Conservation (phyloP, 2,329 filamentous ascomycete genomes). For the Colletotrichum cereale region DNA sequence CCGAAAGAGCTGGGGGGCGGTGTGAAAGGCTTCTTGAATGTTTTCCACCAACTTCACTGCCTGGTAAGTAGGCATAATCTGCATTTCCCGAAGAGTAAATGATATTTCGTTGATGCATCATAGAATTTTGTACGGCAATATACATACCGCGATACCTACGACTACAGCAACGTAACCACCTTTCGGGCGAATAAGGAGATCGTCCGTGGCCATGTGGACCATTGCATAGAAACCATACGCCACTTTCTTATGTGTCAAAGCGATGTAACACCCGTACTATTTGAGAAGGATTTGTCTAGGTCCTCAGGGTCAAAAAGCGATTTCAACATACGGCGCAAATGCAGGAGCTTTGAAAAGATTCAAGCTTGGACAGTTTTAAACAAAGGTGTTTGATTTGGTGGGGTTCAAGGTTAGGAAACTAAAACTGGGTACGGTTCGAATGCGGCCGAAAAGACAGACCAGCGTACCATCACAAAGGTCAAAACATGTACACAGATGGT, state of each 20-base stretch:
- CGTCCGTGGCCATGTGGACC: conserved; percentile 44
- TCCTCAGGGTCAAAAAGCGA: conserved; percentile 29
- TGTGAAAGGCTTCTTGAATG: conserved; percentile 32
- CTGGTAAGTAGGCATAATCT: conserved; percentile 10
- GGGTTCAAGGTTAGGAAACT: neutral
- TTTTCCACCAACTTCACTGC: conserved; percentile 41
- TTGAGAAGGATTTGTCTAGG: conserved; percentile 14
- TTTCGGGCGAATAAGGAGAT: conserved; percentile 25
- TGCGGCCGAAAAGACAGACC: too few relatives aligned
- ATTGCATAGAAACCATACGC: conserved; percentile 50
- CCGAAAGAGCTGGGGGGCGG: conserved; percentile 21
- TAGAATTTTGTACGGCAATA: conserved; percentile 37
- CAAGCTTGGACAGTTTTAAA: neutral
- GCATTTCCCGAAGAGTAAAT: neutral
- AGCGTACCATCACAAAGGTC: too few relatives aligned
- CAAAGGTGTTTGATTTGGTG: neutral
- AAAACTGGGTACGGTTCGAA: neutral
- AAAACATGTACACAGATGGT: neutral
- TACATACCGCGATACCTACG: conserved; percentile 28
- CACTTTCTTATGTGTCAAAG: conserved; percentile 35
- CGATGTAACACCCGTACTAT: conserved; percentile 34
- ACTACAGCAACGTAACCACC: conserved; percentile 33
- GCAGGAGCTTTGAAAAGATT: conserved; percentile 31
- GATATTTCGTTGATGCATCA: neutral
- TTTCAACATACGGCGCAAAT: conserved; percentile 37